Percentiles rank a stretch among this genome's conserved stretches.
phyloP scores from a whole-genome alignment of 2,329 filamentous ascomycete species.

The Botryosphaeria dothidea region DNA sequence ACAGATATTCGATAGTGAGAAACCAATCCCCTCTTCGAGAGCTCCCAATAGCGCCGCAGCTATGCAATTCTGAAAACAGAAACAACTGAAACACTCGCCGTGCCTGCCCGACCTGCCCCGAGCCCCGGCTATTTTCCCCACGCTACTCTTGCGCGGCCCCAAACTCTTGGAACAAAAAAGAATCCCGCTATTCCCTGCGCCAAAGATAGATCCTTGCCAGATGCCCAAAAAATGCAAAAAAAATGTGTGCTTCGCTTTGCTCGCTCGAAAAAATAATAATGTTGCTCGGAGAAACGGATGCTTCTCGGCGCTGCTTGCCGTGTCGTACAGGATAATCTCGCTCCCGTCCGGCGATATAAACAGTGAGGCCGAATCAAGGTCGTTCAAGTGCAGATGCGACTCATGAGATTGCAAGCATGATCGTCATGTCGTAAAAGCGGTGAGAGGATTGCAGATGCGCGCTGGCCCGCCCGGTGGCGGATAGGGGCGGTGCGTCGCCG shows the following conservation, averaged over 20 bases:
- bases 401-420: conserved; percentile 8
- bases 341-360: background rate
- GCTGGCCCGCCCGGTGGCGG: background rate
- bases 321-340: background rate
- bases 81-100: conserved; percentile 5
- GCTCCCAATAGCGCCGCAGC: conserved; percentile 15
- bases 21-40: background rate
- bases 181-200: conserved; percentile 1
- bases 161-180: background rate
- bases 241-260: conserved; percentile 9
- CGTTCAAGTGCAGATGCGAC: conserved; percentile 6
- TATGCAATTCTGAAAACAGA: conserved; percentile 14
- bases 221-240: conserved; percentile 9
- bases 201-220: background rate
- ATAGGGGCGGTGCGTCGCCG: background rate
- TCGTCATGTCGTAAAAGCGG: conserved; percentile 16
- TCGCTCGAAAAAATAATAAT: background rate
- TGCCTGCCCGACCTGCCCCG: conserved; percentile 1
- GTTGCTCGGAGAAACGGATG: background rate
- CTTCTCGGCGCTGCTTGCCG: background rate
- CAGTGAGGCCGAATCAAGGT: background rate
- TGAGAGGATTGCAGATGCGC: conserved; percentile 1
- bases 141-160: background rate
- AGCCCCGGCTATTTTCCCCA: background rate
- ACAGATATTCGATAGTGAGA: background rate